Evolutionary conservation across 1,139 yeast species (phyloP), one percentile per base, ranked within the genome.

Genomic region (Taiozyma onychis): DNA sequence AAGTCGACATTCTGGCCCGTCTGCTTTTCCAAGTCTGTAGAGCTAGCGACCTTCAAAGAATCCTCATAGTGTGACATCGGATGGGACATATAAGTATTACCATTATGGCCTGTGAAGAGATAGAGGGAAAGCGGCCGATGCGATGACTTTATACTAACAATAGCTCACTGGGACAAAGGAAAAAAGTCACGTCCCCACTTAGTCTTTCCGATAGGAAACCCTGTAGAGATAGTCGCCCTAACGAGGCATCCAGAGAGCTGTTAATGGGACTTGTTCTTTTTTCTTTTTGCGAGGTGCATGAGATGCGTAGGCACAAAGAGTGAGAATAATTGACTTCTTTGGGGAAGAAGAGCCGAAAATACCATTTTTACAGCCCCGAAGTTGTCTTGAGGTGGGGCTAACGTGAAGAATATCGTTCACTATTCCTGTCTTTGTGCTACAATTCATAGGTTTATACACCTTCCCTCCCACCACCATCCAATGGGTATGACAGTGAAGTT

Each of bases 161-260:
- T 32, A 1, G 35, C 35, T 14, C 35, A 32, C 9, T 32, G 35
- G 18, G 35, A 10, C 35, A 32, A n/a, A 32, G 6, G 6, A 32
- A 30, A n/a, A 37, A 37, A 37, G 41, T 37, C 41, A 37, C 41
- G 41, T 37, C 41, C 41, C 41, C 41, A 37, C 41, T 37, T 37
- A 7, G 9, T 30, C 35, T 32, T 7, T 14, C 35, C 34, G 34
- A 30, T 13, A 30, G 34, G 11, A 30, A n/a, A 13, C 10, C 32
- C 4, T 11, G 13, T 4, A n/a, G n/a, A 32, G 16, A n/a, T 14
- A 32, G 16, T 32, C 18, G 35, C 35, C 35, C 18, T 32, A 7
- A 11, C 6, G 41, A 37, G 41, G 41, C 41, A 37, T 37, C 14
- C 35, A 10, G 6, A 13, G 13, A 13, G 6, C 34, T 11, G 14